Conservation (phyloP, 2,329 filamentous ascomycete genomes). For the Capronia epimyces region DNA sequence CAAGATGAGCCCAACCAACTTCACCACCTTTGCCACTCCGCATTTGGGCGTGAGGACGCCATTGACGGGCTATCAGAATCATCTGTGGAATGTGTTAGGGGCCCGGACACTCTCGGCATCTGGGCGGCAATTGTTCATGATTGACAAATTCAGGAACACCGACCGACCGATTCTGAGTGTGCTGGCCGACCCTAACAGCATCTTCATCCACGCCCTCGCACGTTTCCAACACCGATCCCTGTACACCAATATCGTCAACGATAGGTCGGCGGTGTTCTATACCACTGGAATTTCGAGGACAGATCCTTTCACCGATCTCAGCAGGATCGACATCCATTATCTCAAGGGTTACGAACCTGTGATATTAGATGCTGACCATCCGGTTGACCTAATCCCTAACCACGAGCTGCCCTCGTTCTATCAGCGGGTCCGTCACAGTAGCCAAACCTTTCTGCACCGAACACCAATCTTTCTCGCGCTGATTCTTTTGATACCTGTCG, state of each 20-base stretch:
- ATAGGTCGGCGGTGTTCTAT: constrained; percentile 74
- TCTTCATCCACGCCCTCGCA: constrained; percentile 75
- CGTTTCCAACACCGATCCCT: constrained; percentile 70
- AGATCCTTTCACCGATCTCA: constrained; percentile 68
- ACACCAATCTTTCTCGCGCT: constrained; percentile 62
- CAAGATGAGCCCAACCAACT: constrained; percentile 78
- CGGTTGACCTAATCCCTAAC: constrained; percentile 48
- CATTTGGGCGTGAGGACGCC: constrained; percentile 72
- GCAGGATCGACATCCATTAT: constrained; percentile 66
- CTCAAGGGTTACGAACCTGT: constrained; percentile 67
- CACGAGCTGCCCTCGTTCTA: constrained; percentile 35
- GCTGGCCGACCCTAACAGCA: constrained; percentile 73
- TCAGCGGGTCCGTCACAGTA: constrained; percentile 34
- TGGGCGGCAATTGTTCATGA: constrained; percentile 78
- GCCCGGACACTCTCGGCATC: constrained; percentile 75
- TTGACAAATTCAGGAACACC: constrained; percentile 79
- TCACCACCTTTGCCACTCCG: constrained; percentile 84
- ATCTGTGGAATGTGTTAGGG: constrained; percentile 76
- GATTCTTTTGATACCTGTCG: constrained; percentile 67
- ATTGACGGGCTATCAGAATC: constrained; percentile 59
- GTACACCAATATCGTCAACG: constrained; percentile 84
- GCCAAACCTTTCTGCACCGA: constrained; percentile 43
- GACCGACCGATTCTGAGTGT: constrained; percentile 73
- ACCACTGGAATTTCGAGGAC: constrained; percentile 71
- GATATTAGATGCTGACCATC: constrained; percentile 63